Conservation (phyloP, 768 basidiomycete species). For the Candolleomyces eurysporus region DNA sequence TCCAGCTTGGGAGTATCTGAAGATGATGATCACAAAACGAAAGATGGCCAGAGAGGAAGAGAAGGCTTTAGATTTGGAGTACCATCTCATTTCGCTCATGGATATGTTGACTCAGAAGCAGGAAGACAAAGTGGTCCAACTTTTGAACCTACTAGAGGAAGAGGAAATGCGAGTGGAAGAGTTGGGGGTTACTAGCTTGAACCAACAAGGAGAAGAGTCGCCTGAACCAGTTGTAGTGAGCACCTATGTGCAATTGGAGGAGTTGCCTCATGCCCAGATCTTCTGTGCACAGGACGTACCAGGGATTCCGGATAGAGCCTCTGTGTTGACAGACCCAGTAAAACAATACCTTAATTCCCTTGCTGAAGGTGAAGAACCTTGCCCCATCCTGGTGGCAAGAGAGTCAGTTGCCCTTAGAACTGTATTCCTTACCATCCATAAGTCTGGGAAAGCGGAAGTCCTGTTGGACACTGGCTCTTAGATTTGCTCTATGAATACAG, state of each 20-base stretch:
- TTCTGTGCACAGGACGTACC: neutral
- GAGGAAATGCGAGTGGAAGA: too few relatives aligned
- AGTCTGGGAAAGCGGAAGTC: constrained; percentile 13
- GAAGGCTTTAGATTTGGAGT: neutral
- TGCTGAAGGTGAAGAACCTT: neutral
- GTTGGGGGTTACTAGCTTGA: too few relatives aligned
- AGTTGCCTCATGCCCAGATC: neutral
- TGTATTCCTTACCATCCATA: constrained; percentile 14
- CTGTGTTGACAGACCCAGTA: neutral
- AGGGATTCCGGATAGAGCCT: neutral
- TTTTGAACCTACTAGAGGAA: neutral
- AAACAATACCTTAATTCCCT: constrained; percentile 1
- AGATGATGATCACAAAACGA: neutral
- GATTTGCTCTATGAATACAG: constrained; percentile 21
- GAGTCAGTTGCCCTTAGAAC: constrained; percentile 9
- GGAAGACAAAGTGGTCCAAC: neutral
- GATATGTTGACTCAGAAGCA: neutral
- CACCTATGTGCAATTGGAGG: neutral
- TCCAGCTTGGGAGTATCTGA: neutral
- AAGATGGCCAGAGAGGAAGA: neutral
- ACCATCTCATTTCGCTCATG: neutral
- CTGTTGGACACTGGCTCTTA: constrained; percentile 25
- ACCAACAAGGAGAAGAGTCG: neutral
- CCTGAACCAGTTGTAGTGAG: neutral
- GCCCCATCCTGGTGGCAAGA: neutral